Conservation (phyloP, 169 alveolate genomes). For the Besnoitia besnoiti region DNA sequence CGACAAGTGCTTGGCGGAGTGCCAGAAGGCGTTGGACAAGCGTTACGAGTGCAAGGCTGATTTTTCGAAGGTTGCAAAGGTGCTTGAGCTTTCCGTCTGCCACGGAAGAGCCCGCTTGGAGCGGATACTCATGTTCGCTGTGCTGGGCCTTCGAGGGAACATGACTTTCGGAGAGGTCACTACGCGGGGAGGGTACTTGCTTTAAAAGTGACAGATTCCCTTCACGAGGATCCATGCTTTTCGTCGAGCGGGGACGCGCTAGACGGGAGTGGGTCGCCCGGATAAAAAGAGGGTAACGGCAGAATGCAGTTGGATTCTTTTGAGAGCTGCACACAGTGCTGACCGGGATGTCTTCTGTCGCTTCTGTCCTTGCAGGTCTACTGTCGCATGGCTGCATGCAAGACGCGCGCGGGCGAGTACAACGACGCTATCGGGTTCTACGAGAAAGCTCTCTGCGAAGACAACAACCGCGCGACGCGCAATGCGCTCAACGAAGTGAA, state of each 20-base stretch:
- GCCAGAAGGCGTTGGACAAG: constrained; percentile 93
- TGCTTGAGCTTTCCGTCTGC: too few relatives aligned
- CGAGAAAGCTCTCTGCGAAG: constrained; percentile 93
- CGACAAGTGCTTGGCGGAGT: constrained; percentile 90
- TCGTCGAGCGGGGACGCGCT: too few relatives aligned
- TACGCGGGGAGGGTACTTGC: too few relatives aligned
- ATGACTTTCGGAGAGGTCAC: too few relatives aligned
- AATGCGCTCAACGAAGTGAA: constrained; percentile 92
- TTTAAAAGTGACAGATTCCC: too few relatives aligned
- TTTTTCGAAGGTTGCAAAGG: constrained; percentile 86
- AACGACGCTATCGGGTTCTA: constrained; percentile 91
- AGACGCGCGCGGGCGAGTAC: constrained; percentile 65
- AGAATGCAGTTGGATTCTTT: too few relatives aligned
- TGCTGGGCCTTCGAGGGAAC: too few relatives aligned
- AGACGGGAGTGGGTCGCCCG: too few relatives aligned
- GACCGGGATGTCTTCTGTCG: background rate
- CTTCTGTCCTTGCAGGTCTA: constrained; percentile 53
- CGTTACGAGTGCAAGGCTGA: constrained; percentile 92
- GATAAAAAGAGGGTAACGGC: too few relatives aligned
- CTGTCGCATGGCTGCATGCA: constrained; percentile 71
- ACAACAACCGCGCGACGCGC: constrained; percentile 91
- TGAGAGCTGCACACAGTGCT: background rate
- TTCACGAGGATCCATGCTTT: too few relatives aligned
- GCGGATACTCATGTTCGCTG: too few relatives aligned
- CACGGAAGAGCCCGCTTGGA: too few relatives aligned